Evolutionary conservation across 768 basidiomycete genomes (phyloP).

Genomic region (Suillus paluster): DNA sequence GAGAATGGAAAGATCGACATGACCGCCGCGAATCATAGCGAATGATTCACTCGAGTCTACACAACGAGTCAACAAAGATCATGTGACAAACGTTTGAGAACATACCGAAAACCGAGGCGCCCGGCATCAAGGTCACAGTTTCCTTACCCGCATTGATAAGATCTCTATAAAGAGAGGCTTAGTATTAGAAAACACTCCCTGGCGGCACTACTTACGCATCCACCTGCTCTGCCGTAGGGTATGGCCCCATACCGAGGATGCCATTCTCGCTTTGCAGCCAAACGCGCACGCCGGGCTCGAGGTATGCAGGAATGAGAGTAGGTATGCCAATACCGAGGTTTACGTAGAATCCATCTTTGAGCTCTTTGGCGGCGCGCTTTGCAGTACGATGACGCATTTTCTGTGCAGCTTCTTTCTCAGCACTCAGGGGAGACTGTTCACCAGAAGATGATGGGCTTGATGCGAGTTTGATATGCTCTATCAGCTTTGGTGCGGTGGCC

Average conservation of each 20-base stretch:
- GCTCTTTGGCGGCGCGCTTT: constrained; percentile 85
- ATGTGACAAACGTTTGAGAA: neutral
- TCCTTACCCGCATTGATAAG: constrained; percentile 96
- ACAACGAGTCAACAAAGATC: too few species aligned
- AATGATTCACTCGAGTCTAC: constrained; percentile 95
- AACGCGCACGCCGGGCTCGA: constrained; percentile 75
- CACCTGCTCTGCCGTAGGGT: constrained; percentile 77
- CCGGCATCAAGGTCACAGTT: constrained; percentile 90
- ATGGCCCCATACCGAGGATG: constrained; percentile 89
- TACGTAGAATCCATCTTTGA: constrained; percentile 86
- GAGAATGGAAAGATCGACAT: constrained; percentile 91
- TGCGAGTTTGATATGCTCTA: constrained; percentile 78
- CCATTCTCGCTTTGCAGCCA: constrained; percentile 94
- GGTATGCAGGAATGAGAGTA: constrained; percentile 81
- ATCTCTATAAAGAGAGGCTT: constrained; percentile 53
- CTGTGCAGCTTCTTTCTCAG: constrained; percentile 57
- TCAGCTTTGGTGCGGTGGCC: constrained; percentile 74
- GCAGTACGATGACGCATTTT: constrained; percentile 77
- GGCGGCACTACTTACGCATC: constrained; percentile 64
- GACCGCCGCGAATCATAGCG: constrained; percentile 97
- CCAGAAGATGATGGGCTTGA: constrained; percentile 40
- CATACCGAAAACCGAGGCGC: constrained; percentile 89
- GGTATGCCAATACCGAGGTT: constrained; percentile 94
- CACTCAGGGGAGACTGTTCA: constrained; percentile 35
- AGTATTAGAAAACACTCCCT: constrained; percentile 10